phyloP scores from a whole-genome alignment of 2,329 filamentous ascomycete genomes.

The Aspergillus sp. region DNA sequence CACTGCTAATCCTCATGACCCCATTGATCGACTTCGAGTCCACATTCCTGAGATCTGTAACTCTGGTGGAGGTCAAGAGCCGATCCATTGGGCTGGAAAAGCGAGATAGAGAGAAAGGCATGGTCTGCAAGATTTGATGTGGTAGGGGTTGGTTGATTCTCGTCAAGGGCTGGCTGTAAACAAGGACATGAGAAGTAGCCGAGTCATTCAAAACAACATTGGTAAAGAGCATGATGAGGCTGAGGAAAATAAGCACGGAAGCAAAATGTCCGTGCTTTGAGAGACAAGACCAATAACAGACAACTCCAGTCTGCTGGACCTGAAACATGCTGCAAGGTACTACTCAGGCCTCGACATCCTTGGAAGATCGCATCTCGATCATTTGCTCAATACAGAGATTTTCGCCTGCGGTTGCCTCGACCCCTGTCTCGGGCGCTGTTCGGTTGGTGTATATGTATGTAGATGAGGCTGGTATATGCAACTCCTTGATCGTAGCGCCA shows the following conservation, averaged over 20 bases:
- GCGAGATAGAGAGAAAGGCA: neutral
- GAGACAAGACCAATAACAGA: constrained; percentile 1
- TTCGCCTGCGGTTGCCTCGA: neutral
- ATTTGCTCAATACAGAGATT: constrained; percentile 4
- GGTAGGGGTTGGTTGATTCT: neutral
- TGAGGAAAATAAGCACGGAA: constrained; percentile 3
- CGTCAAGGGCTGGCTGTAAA: neutral
- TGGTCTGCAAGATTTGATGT: neutral
- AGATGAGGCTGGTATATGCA: constrained; percentile 2
- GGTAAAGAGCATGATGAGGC: neutral
- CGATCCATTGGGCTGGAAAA: neutral
- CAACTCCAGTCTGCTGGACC: neutral
- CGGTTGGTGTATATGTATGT: neutral
- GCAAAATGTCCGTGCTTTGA: neutral
- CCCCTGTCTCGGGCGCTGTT: neutral
- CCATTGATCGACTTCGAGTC: neutral
- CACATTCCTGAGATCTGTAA: constrained; percentile 17
- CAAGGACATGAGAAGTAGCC: neutral
- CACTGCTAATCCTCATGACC: constrained; percentile 9
- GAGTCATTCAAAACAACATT: neutral
- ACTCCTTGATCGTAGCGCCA: constrained; percentile 15
- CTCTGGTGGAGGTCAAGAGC: neutral
- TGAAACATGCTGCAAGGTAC: constrained; percentile 28
- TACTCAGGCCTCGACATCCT: constrained; percentile 12
- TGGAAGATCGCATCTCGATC: constrained; percentile 6